Evolutionary conservation across 78 protist genomes (phyloP), one percentile per base, ranked within the genome.

Genomic region (Cavenderia fasciculata): DNA sequence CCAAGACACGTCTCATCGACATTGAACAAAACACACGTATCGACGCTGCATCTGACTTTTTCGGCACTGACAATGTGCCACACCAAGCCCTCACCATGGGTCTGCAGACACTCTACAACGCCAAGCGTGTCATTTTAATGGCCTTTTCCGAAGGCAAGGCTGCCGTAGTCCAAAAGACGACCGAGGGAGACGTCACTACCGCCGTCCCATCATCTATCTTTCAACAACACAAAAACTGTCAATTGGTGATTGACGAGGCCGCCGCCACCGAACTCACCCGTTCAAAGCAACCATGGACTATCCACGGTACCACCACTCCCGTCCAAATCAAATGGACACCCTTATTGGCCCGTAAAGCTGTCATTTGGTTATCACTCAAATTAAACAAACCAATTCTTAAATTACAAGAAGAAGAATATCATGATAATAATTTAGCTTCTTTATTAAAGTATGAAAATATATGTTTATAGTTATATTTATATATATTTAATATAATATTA

Each of bases 61-160:
- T 95, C 70, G 95, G 90, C 23, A 27, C 40, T 19, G 88, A 61
- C 18, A 51, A 89, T 47, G 87, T 89, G 33, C 90, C 94, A 59
- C 82, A 66, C 56, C 66, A 57, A 47, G 97, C 97, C 10, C 54
- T 95, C 38, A 94, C 97, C 5, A 87, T 94, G 75, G 97, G 97
- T 43, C 41, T 95, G 12, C 46, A 38, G 1, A 90, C 97, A 6
- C 51, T 95, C 46, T 12, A 77, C 23, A 12, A 23, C 2, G 11
- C 86, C 19, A 62, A 85, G 36, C 52, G 79, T 38, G 54, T 89
- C 11, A 33, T 89, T 11, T 52, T 78, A 71, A n/a, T 89, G 41
- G 94, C 94, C 23, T 89, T 78, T n/a, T 71, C 93, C 7, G 93
- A 86, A 12, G 91, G 91, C 18, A 73, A 71, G 51, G 91, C 91